Evolutionary conservation across 257 asterid genomes (phyloP).

Genomic region (Knoxia roxburghii): DNA sequence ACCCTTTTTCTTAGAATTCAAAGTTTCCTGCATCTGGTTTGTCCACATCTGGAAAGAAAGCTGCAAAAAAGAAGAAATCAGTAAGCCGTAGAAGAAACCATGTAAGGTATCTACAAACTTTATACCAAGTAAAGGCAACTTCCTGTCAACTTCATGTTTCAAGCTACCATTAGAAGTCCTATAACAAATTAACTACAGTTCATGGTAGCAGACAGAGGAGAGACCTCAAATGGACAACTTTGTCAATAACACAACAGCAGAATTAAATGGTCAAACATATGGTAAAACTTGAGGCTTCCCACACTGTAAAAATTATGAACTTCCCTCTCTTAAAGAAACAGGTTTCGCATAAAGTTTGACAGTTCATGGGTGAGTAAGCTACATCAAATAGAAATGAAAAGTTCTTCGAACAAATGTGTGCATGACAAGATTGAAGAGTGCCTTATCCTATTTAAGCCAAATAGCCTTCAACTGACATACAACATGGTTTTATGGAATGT

Average conservation of each 20-base stretch:
- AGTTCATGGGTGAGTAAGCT: neutral
- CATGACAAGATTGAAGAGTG: neutral
- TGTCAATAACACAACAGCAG: neutral
- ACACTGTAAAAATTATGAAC: neutral
- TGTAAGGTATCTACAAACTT: neutral
- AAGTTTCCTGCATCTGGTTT: slow-evolving; percentile 44
- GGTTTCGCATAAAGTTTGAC: neutral
- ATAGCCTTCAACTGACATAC: neutral
- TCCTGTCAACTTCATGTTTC: neutral
- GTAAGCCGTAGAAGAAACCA: neutral
- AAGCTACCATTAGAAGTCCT: neutral
- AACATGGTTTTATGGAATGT: neutral
- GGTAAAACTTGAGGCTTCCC: neutral
- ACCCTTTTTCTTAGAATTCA: slow-evolving; percentile 43
- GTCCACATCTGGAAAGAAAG: slow-evolving; percentile 54
- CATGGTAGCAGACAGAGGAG: neutral
- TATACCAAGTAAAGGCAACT: too few species aligned
- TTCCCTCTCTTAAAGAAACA: neutral
- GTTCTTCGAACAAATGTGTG: neutral
- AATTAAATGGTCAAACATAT: neutral
- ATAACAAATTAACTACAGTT: too few species aligned
- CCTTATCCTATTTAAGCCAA: neutral
- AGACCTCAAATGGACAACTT: neutral
- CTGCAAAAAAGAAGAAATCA: slow-evolving; percentile 21
- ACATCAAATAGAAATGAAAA: neutral